These are phyloP conservation scores for Nakataea oryzae DNA, from an alignment of 2,329 filamentous ascomycete species.

Conservation along the genomic window DNA sequence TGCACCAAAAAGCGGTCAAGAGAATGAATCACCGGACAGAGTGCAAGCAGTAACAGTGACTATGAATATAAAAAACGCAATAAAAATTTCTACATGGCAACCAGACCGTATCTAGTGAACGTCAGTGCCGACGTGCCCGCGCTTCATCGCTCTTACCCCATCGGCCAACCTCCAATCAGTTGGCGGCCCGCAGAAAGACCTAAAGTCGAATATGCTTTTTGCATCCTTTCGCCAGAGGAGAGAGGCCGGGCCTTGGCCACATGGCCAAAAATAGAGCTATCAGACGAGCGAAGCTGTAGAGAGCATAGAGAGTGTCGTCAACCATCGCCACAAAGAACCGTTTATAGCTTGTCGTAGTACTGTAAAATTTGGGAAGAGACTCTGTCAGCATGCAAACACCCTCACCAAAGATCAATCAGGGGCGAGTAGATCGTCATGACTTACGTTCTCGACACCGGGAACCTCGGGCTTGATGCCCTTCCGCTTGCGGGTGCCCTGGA, in stretches of 20 bases:
- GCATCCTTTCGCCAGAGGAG: not conserved
- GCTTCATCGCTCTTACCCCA: not conserved
- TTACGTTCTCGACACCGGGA: slow-evolving; percentile 90
- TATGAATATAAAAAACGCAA: not conserved
- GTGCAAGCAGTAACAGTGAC: too few species aligned
- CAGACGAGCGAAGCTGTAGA: not conserved
- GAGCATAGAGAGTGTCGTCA: slow-evolving; percentile 19
- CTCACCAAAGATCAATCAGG: not conserved
- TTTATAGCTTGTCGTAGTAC: slow-evolving; percentile 99
- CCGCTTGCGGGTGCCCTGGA: slow-evolving; percentile 89
- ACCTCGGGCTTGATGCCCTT: slow-evolving; percentile 98
- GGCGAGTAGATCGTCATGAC: slow-evolving; percentile 27
- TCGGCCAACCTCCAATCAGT: not conserved
- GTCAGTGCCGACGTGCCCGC: not conserved
- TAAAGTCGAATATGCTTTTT: not conserved
- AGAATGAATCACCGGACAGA: too few species aligned
- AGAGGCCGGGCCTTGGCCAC: not conserved
- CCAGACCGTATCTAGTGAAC: slow-evolving; percentile 3
- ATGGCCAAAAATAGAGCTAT: not conserved
- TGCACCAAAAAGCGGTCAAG: too few species aligned
- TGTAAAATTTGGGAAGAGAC: slow-evolving; percentile 27
- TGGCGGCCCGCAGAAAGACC: not conserved
- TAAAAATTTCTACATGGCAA: slow-evolving; percentile 4
- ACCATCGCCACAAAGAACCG: slow-evolving; percentile 30
- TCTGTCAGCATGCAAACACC: slow-evolving; percentile 25